Evolutionary conservation across 805 yeast genomes (phyloP).

Genomic region (Teunomyces atbi): DNA sequence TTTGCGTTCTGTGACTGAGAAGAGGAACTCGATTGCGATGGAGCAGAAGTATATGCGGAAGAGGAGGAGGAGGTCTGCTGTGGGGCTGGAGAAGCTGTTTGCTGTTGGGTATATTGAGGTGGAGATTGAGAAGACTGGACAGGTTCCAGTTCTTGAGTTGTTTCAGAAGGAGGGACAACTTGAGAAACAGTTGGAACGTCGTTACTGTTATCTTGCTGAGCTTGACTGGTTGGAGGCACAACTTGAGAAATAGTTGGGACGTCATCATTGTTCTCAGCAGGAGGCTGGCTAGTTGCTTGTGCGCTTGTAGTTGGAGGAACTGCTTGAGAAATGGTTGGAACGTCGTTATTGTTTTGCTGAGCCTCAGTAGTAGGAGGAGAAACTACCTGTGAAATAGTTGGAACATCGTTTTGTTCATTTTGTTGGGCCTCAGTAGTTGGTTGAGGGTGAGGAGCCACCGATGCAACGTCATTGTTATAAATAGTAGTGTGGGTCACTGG

Average conservation of each 20-base stretch:
- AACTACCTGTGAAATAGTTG: slow-evolving; percentile 17
- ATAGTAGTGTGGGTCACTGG: slow-evolving; percentile 36
- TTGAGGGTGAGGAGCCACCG: slow-evolving; percentile 11
- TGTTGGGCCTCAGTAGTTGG: slow-evolving; percentile 1
- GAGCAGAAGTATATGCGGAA: too few species aligned
- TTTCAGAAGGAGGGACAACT: neutral
- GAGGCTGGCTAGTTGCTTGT: neutral
- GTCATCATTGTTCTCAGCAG: neutral
- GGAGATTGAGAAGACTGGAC: slow-evolving; percentile 10
- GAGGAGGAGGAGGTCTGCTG: slow-evolving; percentile 12
- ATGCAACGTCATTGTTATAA: slow-evolving; percentile 10
- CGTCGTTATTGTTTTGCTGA: slow-evolving; percentile 14
- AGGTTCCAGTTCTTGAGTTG: neutral
- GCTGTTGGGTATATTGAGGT: slow-evolving; percentile 11
- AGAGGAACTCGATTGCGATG: slow-evolving; percentile 8
- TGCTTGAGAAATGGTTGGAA: slow-evolving; percentile 8
- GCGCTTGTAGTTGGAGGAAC: neutral
- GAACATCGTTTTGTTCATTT: slow-evolving; percentile 25
- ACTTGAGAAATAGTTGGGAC: slow-evolving; percentile 20
- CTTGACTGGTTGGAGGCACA: slow-evolving; percentile 12
- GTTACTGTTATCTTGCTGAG: slow-evolving; percentile 10
- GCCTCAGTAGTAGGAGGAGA: slow-evolving; percentile 15
- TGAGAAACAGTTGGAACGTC: neutral
- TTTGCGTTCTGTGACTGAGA: slow-evolving; percentile 8
- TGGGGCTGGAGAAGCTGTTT: slow-evolving; percentile 9